Conservation (phyloP, 345 rosid species). For the Salix purpurea region DNA sequence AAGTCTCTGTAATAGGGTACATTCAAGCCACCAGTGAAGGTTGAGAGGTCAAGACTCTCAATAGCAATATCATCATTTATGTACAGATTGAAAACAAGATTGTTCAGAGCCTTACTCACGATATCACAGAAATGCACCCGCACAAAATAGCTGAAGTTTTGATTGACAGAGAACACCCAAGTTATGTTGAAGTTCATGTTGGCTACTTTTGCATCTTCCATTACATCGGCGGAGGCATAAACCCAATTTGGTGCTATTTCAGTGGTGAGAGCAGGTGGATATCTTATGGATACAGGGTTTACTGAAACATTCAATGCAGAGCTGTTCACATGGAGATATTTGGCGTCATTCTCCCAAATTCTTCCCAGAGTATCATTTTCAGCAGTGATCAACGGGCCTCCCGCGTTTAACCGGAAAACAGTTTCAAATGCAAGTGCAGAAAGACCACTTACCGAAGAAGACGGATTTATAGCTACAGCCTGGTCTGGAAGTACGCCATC, state of each 20-base stretch:
- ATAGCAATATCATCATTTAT: constrained; percentile 69
- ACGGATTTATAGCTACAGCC: constrained; percentile 63
- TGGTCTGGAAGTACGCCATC: constrained; percentile 68
- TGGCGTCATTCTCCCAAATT: constrained; percentile 78
- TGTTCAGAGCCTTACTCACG: constrained; percentile 61
- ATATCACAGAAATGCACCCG: constrained; percentile 92
- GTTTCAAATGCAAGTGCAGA: constrained; percentile 73
- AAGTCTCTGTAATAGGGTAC: constrained; percentile 79
- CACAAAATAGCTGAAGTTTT: constrained; percentile 69
- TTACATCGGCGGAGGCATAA: constrained; percentile 81
- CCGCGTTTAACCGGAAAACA: constrained; percentile 85
- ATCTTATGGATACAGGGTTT: constrained; percentile 59
- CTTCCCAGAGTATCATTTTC: constrained; percentile 91
- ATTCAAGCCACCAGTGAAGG: constrained; percentile 39
- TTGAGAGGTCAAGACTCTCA: constrained; percentile 71
- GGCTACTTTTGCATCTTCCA: constrained; percentile 79
- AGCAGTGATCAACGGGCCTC: constrained; percentile 82
- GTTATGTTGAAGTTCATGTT: constrained; percentile 71
- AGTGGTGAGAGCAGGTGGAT: constrained; percentile 39
- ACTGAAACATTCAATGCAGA: constrained; percentile 67
- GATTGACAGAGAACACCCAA: constrained; percentile 74
- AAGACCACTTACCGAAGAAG: constrained; percentile 56
- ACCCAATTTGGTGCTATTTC: constrained; percentile 90
- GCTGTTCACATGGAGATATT: constrained; percentile 78
- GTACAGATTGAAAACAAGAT: constrained; percentile 72